Percentiles rank a stretch among this genome's conserved stretches.
Evolutionary conservation across 2,329 filamentous ascomycete genomes (phyloP).

Genomic region (Plenodomus tracheiphilus): DNA sequence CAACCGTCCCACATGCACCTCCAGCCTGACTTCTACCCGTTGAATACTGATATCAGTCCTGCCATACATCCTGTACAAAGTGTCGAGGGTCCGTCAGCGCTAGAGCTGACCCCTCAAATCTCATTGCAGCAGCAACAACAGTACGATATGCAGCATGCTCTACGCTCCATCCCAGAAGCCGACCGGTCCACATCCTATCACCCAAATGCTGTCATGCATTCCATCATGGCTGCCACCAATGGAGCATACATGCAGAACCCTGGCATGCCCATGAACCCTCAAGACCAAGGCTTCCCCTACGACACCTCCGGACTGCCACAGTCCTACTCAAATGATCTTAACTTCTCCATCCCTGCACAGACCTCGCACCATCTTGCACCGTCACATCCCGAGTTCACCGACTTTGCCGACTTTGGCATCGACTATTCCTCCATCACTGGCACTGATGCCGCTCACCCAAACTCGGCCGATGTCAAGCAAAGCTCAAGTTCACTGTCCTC

Average conservation of each 20-base stretch:
- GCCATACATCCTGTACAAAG: conserved; percentile 37
- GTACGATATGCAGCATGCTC: conserved; percentile 40
- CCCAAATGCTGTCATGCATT: conserved; percentile 42
- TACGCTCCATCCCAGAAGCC: conserved; percentile 40
- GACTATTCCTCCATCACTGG: conserved; percentile 31
- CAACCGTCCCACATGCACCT: conserved; percentile 31
- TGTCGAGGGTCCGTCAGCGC: conserved; percentile 34
- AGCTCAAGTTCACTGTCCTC: conserved; percentile 37
- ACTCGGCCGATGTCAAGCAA: conserved; percentile 31
- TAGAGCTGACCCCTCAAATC: conserved; percentile 37
- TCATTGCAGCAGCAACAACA: conserved; percentile 32
- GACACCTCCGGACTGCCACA: conserved; percentile 24
- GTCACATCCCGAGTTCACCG: conserved; percentile 26
- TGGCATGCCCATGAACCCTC: conserved; percentile 26
- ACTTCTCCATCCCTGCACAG: conserved; percentile 29
- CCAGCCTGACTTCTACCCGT: conserved; percentile 30
- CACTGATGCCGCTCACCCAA: conserved; percentile 25
- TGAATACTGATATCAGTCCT: conserved; percentile 42
- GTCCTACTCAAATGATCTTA: conserved; percentile 24
- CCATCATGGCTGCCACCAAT: conserved; percentile 41
- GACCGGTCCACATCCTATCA: conserved; percentile 31
- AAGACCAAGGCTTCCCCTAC: conserved; percentile 30
- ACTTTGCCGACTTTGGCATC: conserved; percentile 31
- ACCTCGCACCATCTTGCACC: conserved; percentile 26
- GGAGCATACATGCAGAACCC: conserved; percentile 39